Evolutionary conservation across 352 stramenopile genomes (phyloP), one percentile per base, ranked within the genome.

Genomic region (Peronospora farinosa): DNA sequence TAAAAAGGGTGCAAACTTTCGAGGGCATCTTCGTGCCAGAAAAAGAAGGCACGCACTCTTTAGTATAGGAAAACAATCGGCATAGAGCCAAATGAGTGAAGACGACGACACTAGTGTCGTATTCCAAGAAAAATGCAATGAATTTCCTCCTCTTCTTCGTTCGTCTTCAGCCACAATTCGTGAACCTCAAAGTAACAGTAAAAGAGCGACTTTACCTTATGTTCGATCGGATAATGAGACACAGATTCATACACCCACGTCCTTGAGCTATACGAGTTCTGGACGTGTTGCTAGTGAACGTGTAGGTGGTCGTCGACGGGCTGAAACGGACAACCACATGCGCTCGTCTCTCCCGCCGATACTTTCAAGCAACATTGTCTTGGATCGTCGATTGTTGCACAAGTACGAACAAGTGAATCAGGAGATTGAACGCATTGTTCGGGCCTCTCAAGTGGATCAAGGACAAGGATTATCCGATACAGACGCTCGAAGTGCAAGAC

Each of bases 381-480:
- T 89, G 36, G 78, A 89, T 47, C 75, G 78, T 0, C 71, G 72
- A 4, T 57, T 90, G 41, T 51, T 90, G 12, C 70, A 84, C 5
- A 76, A 85, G 44, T 90, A 86, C 54, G 77, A 90, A 36, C 68
- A 84, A 41, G 72, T 90, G 45, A 90, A 84, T 50, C 54, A 77
- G 33, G 79, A 88, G 53, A 88, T 90, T 41, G 66, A 86, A 51
- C 79, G 75, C 9, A 61, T 90, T 12, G 69, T 82, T 42, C 77
- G 77, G 16, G 61, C 71, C 36, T 84, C 78, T 12, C 76, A 84
- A 43, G 61, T 72, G 54, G 69, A 83, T 13, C 45, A 57, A n/a
- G n/a, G n/a, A 40, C 40, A 57, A 15, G 39, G 59, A 16, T n/a
- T n/a, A n/a, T 17, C 43, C 0, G 59, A 39, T 5, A 19, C 40